Base-by-base conservation (phyloP, 495 filamentous ascomycete species). In the Lepraria neglecta region DNA sequence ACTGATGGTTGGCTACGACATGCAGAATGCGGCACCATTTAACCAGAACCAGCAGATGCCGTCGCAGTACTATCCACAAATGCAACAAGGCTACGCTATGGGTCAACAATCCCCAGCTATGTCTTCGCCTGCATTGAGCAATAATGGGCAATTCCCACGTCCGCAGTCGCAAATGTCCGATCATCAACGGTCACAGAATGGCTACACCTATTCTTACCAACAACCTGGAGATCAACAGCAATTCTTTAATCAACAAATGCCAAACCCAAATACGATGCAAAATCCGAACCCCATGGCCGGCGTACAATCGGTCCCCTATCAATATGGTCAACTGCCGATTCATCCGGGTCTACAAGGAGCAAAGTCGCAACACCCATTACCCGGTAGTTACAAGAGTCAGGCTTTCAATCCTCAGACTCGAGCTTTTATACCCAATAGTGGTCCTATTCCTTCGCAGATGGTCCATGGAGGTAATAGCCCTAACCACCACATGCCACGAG, bases 371-470 rank as follows among this genome's bases (percentile, higher is more conserved):
- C 88, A 94, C 69, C 86, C 88, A 33, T 80, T 95, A 46, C 88
- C 89, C 15, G 89, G 88, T 19, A 90, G 86, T 72, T 95, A 87
- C 72, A 87, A 84, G 68, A 78, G 90, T 27, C 87, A 90, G 68
- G 81, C 87, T 24, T 96, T 97, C 77, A 96, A 97, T 66, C 92
- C 92, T 0, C 91, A 95, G 72, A 96, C 89, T 12, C 87, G 91
- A 62, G 84, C 90, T 3, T 97, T 97, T 68, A 82, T 96, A 46
- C 92, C 92, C 24, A 59, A 48, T 52, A 58, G 51, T 9, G 44
- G 48, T 28, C 47, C 60, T 14, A 19, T 27, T 14, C 47, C 46
- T 43, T 19, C 54, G 46, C 55, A 45, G 21, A 56, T 28, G 38
- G 19, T 42, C 6, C 71, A 74, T 51, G 71, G 70, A 66, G 63